Base-by-base conservation (phyloP, 208 protist genomes). In the Naegleria gruberi region DNA sequence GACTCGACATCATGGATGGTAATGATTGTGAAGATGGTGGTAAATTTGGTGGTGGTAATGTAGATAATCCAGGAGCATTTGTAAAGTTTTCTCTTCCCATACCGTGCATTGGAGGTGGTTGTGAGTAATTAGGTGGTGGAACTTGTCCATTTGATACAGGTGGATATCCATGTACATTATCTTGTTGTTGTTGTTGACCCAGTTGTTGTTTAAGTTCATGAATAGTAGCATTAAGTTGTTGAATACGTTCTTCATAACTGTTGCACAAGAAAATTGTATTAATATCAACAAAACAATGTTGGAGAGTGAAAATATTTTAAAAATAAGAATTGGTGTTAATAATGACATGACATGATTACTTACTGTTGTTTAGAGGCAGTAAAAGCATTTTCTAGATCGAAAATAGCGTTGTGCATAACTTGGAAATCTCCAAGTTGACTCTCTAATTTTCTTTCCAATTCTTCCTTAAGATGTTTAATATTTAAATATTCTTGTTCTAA, bases 401-500 rank as follows among this genome's bases (percentile, higher is more conserved):
- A 0, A 43, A 88, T 88, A 4, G 84, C 43, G 41, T 51, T n/a
- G 46, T 88, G 41, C 43, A 88, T 65, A 7, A 8, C 3, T 43
- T 47, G 46, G 26, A 88, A 88, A 73, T 88, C 84, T 43, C 15
- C 3, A 4, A 88, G 15, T 65, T 88, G 84, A 15, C 4, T 4
- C 26, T 65, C 84, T 4, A 88, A 42, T 57, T 88, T 88, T 88
- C 84, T 88, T 23, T 88, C 84, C 41, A 65, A 42, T 26, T 88
- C 84, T 43, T 88, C 84, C 43, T 23, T 51, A 40, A 73, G 45
- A 3, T 40, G 10, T 41, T 88, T 88, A 10, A 5, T 26, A 8
- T 43, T 6, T 7, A 40, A 43, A 41, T 65, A 41, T 41, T 88
- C 84, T 40, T 41, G 23, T 88, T 65, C 84, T 12, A 88, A 30